Conservation (phyloP, 2,329 filamentous ascomycete genomes). For the Arthrobotrys sphaeroides region DNA sequence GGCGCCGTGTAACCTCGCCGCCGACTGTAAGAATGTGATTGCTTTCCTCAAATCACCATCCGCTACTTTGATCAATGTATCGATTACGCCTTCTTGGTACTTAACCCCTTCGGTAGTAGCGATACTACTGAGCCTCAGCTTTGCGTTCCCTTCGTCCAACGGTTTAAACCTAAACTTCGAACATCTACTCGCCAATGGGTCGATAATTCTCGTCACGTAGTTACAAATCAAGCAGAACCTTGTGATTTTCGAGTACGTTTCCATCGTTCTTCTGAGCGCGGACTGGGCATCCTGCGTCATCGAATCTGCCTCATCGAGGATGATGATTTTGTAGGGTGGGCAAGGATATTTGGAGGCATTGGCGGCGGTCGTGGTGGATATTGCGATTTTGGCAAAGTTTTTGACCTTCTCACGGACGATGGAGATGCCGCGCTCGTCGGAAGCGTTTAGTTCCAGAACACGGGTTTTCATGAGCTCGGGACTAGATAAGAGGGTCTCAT, state of each 20-base stretch:
- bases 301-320: conserved; percentile 96
- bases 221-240: conserved; percentile 98
- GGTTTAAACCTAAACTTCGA: conserved; percentile 99
- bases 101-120: conserved; percentile 78
- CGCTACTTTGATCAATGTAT: conserved; percentile 83
- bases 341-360: conserved; percentile 82
- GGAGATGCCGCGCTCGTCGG: conserved; percentile 95
- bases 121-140: conserved; percentile 81
- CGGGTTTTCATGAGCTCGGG: conserved; percentile 91
- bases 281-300: conserved; percentile 99
- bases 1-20: conserved; percentile 84
- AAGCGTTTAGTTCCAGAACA: conserved; percentile 98
- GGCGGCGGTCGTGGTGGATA: conserved; percentile 77
- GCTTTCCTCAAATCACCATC: conserved; percentile 96
- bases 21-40: conserved; percentile 94
- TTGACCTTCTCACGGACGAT: conserved; percentile 99
- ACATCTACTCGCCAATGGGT: conserved; percentile 90
- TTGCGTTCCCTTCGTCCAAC: conserved; percentile 85
- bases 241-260: conserved; percentile 95
- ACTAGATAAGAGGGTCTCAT: conserved; percentile 60
- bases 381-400: conserved; percentile 93
- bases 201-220: conserved; percentile 97
- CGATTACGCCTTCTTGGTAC: conserved; percentile 80
- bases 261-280: conserved; percentile 93
- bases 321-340: conserved; percentile 98